Conservation (phyloP, 78 protist species). For the Dictyostelium brefeldianum region DNA sequence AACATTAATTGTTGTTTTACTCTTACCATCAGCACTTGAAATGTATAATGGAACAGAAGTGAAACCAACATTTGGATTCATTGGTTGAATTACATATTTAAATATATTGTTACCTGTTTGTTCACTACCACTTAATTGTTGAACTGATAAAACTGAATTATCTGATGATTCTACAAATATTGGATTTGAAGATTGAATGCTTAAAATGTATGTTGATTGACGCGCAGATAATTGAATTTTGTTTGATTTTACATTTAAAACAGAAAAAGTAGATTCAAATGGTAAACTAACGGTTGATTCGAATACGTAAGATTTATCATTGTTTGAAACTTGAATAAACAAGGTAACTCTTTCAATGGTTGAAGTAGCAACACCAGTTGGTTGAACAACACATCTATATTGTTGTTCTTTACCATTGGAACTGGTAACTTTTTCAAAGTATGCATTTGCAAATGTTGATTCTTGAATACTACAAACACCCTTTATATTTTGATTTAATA, state of each 20-base stretch:
- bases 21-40: conserved; percentile 36
- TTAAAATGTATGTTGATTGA: neutral
- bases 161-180: conserved; percentile 61
- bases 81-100: conserved; percentile 28
- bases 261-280: conserved; percentile 37
- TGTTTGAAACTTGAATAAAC: conserved; percentile 2
- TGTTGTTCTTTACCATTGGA: neutral
- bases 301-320: neutral
- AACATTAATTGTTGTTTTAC: conserved; percentile 6
- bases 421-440: neutral
- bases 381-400: conserved; percentile 40
- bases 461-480: conserved; percentile 34
- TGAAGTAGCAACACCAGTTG: conserved; percentile 15
- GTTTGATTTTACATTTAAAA: neutral
- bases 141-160: conserved; percentile 20
- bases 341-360: conserved; percentile 16
- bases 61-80: conserved; percentile 1
- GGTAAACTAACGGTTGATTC: conserved; percentile 43
- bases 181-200: conserved; percentile 28
- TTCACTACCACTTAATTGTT: neutral
- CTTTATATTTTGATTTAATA: conserved; percentile 18
- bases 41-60: conserved; percentile 34
- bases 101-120: neutral
- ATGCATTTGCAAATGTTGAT: conserved; percentile 27
- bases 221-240: conserved; percentile 5